These are phyloP conservation scores for Syncephalastrum sp. DNA, from an alignment of 371 early-diverging fungal species.

Conservation along the genomic window DNA sequence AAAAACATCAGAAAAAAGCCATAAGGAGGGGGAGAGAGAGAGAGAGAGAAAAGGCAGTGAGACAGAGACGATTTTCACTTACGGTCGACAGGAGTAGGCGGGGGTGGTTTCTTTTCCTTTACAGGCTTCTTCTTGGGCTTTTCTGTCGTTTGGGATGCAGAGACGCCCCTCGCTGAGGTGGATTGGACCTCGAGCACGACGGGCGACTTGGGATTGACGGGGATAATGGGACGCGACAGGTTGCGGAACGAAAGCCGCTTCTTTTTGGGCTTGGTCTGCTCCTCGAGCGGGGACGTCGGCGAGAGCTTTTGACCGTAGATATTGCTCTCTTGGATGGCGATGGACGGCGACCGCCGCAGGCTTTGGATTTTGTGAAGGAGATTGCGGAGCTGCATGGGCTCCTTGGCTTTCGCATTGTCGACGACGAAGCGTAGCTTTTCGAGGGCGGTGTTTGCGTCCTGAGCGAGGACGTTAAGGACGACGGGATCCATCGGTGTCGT, in stretches of 20 bases:
- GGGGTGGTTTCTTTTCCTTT: neutral
- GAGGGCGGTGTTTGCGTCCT: constrained; percentile 25
- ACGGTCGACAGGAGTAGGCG: constrained; percentile 22
- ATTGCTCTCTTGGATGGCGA: neutral
- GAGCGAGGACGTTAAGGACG: constrained; percentile 4
- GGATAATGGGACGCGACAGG: too few species aligned
- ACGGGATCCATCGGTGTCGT: constrained; percentile 1
- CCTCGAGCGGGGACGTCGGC: too few species aligned
- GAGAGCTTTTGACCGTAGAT: too few species aligned
- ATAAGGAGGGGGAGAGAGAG: too few species aligned
- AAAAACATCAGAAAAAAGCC: neutral
- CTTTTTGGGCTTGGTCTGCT: constrained; percentile 3
- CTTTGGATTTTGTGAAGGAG: constrained; percentile 17
- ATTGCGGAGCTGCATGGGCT: constrained; percentile 24
- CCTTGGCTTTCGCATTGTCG: constrained; percentile 28
- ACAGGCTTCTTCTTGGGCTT: neutral
- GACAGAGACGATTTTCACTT: constrained; percentile 7
- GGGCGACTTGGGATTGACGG: too few species aligned
- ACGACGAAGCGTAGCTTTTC: constrained; percentile 35
- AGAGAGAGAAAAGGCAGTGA: too few species aligned
- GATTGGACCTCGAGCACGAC: too few species aligned
- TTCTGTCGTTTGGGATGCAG: neutral
- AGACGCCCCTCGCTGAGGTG: too few species aligned
- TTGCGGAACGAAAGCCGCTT: constrained; percentile 11
- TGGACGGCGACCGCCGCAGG: constrained; percentile 13